Conservation (phyloP, 2,329 filamentous ascomycete genomes). For the Diplodia scrobiculata region DNA sequence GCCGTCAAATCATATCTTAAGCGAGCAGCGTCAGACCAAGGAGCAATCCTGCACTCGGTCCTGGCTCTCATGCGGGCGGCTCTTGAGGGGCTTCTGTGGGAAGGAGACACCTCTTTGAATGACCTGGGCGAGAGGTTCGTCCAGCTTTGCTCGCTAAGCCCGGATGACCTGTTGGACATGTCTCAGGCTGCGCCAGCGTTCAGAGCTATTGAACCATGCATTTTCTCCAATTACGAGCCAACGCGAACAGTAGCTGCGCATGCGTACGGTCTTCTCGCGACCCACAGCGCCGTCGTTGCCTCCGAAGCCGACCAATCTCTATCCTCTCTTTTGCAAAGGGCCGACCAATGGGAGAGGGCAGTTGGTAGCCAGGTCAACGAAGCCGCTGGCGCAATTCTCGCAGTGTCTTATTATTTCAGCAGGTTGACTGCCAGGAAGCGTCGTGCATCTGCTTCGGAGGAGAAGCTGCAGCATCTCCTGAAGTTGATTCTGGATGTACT, state of each 20-base stretch:
- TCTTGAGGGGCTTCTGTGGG: conserved; percentile 49
- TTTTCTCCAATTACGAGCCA: conserved; percentile 71
- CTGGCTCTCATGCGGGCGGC: conserved; percentile 49
- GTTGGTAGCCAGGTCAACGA: conserved; percentile 62
- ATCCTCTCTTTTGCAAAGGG: conserved; percentile 51
- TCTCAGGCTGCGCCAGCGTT: conserved; percentile 41
- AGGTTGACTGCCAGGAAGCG: conserved; percentile 55
- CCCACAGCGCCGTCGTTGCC: conserved; percentile 57
- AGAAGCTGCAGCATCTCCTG: conserved; percentile 48
- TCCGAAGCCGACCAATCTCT: conserved; percentile 50
- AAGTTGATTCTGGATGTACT: conserved; percentile 55
- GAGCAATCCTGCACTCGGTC: conserved; percentile 37
- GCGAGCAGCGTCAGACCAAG: conserved; percentile 25
- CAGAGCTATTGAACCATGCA: conserved; percentile 59
- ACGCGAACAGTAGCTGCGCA: conserved; percentile 68
- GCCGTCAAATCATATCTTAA: conserved; percentile 58
- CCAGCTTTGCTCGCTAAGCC: conserved; percentile 57
- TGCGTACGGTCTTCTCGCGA: conserved; percentile 73
- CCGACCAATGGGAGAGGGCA: conserved; percentile 59
- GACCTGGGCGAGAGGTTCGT: conserved; percentile 56
- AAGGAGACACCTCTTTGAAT: conserved; percentile 46
- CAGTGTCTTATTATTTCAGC: conserved; percentile 61
- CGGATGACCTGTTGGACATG: conserved; percentile 50
- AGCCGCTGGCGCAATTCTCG: conserved; percentile 63
- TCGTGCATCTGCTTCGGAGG: conserved; percentile 38